These are phyloP conservation scores for Epichloe coenophiala DNA, from an alignment of 2,329 filamentous ascomycete genomes.

Conservation along the genomic window DNA sequence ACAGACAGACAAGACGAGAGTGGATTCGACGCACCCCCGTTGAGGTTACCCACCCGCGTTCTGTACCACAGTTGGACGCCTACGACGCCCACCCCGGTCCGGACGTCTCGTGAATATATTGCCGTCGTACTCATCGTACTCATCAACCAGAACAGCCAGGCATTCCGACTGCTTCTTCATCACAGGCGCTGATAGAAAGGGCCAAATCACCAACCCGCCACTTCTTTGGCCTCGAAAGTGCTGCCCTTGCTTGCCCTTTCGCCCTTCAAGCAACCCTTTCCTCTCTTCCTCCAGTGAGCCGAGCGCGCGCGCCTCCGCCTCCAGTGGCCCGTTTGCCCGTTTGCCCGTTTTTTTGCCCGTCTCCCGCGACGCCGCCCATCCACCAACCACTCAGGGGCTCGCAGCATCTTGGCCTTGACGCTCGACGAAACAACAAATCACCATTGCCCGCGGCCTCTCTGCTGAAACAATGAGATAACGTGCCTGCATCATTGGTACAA, in stretches of 20 bases:
- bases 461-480: slow-evolving; percentile 30
- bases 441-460: slow-evolving; percentile 13
- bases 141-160: not conserved
- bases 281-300: not conserved
- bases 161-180: not conserved
- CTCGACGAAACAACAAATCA: slow-evolving; percentile 21
- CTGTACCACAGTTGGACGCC: slow-evolving; percentile 1
- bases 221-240: not conserved
- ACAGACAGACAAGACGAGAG: too few relatives aligned
- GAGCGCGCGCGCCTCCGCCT: not conserved
- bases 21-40: slow-evolving; percentile 1
- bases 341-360: not conserved
- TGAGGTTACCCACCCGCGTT: slow-evolving; percentile 1
- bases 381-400: slow-evolving; percentile 10
- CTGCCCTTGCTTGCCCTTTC: not conserved
- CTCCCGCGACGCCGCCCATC: slow-evolving; percentile 4
- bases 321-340: not conserved
- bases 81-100: not conserved
- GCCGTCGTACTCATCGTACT: not conserved
- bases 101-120: not conserved
- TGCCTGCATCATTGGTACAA: slow-evolving; percentile 22
- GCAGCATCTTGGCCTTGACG: slow-evolving; percentile 11
- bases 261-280: not conserved
- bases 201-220: not conserved
- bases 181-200: not conserved